A percentile compares a stretch with the other conserved stretches of the same genome.
Evolutionary conservation across 2,329 filamentous ascomycete genomes (phyloP).

Genomic region (Trichoderma atroviride): DNA sequence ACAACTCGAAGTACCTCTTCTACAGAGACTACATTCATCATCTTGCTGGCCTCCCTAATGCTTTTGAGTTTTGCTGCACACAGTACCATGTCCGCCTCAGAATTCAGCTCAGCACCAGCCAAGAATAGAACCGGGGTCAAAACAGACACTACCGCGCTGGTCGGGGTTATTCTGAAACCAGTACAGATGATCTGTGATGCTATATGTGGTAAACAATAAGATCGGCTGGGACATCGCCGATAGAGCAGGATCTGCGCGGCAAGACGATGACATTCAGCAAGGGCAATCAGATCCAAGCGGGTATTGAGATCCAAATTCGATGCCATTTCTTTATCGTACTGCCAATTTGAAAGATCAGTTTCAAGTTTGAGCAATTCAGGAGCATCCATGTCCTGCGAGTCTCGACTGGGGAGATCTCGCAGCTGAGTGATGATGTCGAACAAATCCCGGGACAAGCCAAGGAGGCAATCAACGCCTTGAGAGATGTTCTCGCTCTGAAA

Average conservation of each 20-base stretch:
- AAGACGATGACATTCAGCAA: slow-evolving; percentile 6
- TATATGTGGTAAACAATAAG: neutral
- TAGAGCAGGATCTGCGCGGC: neutral
- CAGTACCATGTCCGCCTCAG: neutral
- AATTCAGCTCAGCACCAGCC: neutral
- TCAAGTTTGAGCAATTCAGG: neutral
- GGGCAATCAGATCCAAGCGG: neutral
- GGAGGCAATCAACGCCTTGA: slow-evolving; percentile 1
- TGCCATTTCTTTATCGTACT: neutral
- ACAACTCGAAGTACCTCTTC: slow-evolving; percentile 8
- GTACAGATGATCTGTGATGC: neutral
- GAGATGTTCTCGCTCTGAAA: neutral
- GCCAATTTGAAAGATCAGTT: neutral
- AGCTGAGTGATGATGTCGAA: neutral
- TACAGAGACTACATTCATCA: neutral
- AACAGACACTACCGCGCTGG: neutral
- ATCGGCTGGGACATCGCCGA: neutral
- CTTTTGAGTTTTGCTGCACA: slow-evolving; percentile 3
- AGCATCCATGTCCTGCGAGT: neutral
- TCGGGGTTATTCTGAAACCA: neutral
- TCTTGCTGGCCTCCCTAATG: neutral
- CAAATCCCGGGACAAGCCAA: neutral
- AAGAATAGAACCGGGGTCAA: neutral
- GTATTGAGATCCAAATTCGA: neutral
- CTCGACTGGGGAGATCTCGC: neutral